These are phyloP conservation scores for Urostyla sp. DNA, from an alignment of 73 alveolate species.

Conservation along the genomic window DNA sequence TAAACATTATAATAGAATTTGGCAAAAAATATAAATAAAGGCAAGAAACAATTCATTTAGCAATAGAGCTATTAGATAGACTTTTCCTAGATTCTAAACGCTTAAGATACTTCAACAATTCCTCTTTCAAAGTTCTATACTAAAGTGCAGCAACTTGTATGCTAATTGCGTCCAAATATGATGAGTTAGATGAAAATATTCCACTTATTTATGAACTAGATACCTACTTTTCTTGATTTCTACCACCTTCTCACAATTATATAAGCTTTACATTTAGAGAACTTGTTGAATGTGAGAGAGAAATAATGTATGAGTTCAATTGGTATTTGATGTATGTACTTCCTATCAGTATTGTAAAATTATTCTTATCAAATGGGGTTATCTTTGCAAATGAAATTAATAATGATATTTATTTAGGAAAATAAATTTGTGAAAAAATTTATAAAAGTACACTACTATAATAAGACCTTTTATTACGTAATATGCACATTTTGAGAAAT, in stretches of 20 bases:
- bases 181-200: constrained; percentile 67
- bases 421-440: background rate
- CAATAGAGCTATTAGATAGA: constrained; percentile 37
- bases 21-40: constrained; percentile 22
- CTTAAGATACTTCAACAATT: background rate
- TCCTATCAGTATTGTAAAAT: constrained; percentile 10
- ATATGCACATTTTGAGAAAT: constrained; percentile 20
- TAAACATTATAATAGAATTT: background rate
- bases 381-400: constrained; percentile 6
- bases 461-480: background rate
- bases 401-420: background rate
- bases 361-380: constrained; percentile 31
- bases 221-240: constrained; percentile 22
- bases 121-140: background rate
- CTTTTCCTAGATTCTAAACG: constrained; percentile 8
- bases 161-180: constrained; percentile 56
- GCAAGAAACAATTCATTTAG: constrained; percentile 32
- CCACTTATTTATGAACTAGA: constrained; percentile 56
- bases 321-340: constrained; percentile 1
- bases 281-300: constrained; percentile 46
- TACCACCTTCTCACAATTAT: constrained; percentile 42
- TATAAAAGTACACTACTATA: background rate
- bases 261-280: background rate
- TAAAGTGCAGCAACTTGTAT: constrained; percentile 11
- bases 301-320: constrained; percentile 2